phyloP scores from a whole-genome alignment of 1,139 yeast genomes.

The Candida sp. region DNA sequence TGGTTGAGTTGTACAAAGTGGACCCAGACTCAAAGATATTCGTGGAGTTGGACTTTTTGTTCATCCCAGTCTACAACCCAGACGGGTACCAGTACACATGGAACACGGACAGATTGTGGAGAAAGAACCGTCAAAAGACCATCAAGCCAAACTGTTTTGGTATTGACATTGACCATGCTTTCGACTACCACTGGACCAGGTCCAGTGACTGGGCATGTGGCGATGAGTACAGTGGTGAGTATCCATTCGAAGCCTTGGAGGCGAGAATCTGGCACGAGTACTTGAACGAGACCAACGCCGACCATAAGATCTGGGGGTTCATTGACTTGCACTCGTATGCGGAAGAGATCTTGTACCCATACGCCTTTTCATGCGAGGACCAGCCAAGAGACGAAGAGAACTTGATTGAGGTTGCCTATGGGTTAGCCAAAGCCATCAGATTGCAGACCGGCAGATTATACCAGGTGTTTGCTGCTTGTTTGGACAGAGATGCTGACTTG shows the following conservation, averaged over 20 bases:
- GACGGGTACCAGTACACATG: constrained; percentile 91
- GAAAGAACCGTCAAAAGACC: constrained; percentile 86
- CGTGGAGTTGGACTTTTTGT: constrained; percentile 62
- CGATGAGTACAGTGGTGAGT: constrained; percentile 81
- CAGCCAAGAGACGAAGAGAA: constrained; percentile 83
- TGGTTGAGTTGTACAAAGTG: constrained; percentile 55
- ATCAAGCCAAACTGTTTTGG: constrained; percentile 73
- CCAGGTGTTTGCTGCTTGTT: constrained; percentile 77
- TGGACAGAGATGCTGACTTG: constrained; percentile 73
- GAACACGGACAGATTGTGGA: constrained; percentile 83
- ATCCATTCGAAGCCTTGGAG: constrained; percentile 79
- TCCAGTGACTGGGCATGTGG: constrained; percentile 77
- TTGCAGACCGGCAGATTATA: constrained; percentile 64
- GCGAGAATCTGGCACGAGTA: constrained; percentile 66
- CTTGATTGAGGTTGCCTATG: constrained; percentile 79
- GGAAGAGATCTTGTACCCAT: constrained; percentile 83
- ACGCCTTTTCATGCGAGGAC: constrained; percentile 76
- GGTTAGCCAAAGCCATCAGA: constrained; percentile 75
- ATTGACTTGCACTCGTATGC: constrained; percentile 86
- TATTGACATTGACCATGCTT: constrained; percentile 86
- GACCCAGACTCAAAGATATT: constrained; percentile 41
- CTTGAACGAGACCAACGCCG: constrained; percentile 60
- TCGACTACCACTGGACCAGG: constrained; percentile 72
- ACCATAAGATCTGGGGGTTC: constrained; percentile 73
- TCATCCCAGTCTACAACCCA: constrained; percentile 86